A percentile compares a stretch with the other conserved stretches of the same genome.
phyloP scores from a whole-genome alignment of 768 basidiomycete species.

The Tricholoma matsutake region DNA sequence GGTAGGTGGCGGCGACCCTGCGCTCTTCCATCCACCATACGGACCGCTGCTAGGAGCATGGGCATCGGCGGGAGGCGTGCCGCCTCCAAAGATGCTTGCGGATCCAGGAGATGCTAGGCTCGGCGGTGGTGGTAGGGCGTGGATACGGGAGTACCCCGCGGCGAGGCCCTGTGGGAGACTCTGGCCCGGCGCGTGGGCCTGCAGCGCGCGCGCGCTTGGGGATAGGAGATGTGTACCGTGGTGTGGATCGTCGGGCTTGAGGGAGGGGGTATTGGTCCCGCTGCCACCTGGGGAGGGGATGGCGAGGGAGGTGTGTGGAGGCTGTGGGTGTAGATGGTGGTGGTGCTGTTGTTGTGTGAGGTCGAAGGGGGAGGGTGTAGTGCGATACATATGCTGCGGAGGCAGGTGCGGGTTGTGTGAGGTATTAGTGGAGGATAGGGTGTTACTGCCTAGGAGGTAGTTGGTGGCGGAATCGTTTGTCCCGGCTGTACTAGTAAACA shows the following conservation, averaged over 20 bases:
- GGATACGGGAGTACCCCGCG: constrained; percentile 86
- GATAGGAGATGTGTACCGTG: constrained; percentile 41
- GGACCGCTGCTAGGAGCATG: constrained; percentile 23
- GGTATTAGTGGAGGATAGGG: constrained; percentile 31
- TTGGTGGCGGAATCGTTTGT: constrained; percentile 23
- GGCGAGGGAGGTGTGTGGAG: constrained; percentile 25
- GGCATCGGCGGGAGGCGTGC: constrained; percentile 11
- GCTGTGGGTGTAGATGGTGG: constrained; percentile 27
- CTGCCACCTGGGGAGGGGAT: constrained; percentile 23
- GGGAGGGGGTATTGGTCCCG: constrained; percentile 4
- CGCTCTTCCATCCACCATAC: constrained; percentile 24
- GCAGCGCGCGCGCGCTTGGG: constrained; percentile 75
- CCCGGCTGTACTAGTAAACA: constrained; percentile 15
- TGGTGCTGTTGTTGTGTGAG: constrained; percentile 38
- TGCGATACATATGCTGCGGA: constrained; percentile 37
- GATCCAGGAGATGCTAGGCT: constrained; percentile 33
- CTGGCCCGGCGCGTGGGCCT: constrained; percentile 87
- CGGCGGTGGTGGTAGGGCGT: constrained; percentile 55
- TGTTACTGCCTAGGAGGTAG: constrained; percentile 25
- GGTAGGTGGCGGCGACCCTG: constrained; percentile 18
- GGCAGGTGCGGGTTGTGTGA: constrained; percentile 39
- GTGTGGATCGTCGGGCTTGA: constrained; percentile 12
- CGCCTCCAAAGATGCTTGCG: constrained; percentile 17
- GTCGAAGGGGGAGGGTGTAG: constrained; percentile 43
- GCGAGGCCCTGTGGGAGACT: constrained; percentile 90